Conservation (phyloP, 805 yeast species). For the Candida corydali region DNA sequence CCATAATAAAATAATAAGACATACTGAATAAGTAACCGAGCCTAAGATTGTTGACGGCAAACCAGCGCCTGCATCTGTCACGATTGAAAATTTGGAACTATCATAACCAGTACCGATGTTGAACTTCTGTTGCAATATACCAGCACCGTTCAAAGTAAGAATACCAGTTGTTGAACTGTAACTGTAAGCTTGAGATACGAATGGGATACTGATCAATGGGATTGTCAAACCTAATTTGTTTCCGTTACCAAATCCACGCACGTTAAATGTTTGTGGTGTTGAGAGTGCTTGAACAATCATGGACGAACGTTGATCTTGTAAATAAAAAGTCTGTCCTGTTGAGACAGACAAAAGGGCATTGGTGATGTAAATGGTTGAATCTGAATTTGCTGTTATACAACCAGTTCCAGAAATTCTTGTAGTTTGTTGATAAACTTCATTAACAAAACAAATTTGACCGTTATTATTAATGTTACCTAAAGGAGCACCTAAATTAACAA, state of each 20-base stretch:
- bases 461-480: slow-evolving; percentile 16
- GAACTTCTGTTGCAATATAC: slow-evolving; percentile 11
- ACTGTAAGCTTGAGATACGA: background rate
- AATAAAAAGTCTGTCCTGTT: slow-evolving; percentile 14
- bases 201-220: slow-evolving; percentile 7
- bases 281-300: slow-evolving; percentile 14
- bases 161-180: slow-evolving; percentile 15
- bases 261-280: slow-evolving; percentile 16
- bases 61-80: slow-evolving; percentile 17
- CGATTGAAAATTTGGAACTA: slow-evolving; percentile 10
- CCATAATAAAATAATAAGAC: background rate
- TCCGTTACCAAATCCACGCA: slow-evolving; percentile 23
- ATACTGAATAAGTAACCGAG: slow-evolving; percentile 13
- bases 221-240: slow-evolving; percentile 16
- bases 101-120: slow-evolving; percentile 22
- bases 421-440: slow-evolving; percentile 18
- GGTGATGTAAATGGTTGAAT: slow-evolving; percentile 12
- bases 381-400: slow-evolving; percentile 18
- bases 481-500: slow-evolving; percentile 14
- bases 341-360: slow-evolving; percentile 13
- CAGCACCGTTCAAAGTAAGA: slow-evolving; percentile 14
- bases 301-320: slow-evolving; percentile 15
- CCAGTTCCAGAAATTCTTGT: slow-evolving; percentile 20
- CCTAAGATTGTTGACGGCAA: slow-evolving; percentile 15
- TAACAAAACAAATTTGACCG: slow-evolving; percentile 25